Base-by-base conservation (phyloP, 305 asterid genomes). In the Solanum chacoense region DNA sequence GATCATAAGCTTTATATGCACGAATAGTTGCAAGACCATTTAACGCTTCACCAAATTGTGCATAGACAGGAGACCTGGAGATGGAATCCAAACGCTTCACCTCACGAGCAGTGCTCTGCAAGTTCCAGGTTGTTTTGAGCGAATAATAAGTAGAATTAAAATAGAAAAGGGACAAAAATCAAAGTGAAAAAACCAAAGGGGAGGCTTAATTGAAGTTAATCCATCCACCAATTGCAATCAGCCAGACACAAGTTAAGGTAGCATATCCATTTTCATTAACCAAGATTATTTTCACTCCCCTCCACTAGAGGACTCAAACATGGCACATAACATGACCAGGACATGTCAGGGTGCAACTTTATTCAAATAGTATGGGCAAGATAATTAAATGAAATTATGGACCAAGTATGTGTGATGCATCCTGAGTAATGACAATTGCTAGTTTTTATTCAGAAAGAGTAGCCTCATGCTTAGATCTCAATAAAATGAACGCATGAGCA, bases 101-200 rank as follows among this genome's bases (percentile, higher is more conserved):
- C 94, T 97, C 99, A 89, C 99, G 96, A 83, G 99, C 95, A 80
- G 98, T 97, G 95, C 99, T 96, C 99, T 97, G 98, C 87, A 88
- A 88, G 88, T 85, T 75, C 59, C 73, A 55, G 34, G 84, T 75
- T 74, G 38, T n/a, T 73, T 87, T 31, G 73, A 55, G 35, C 12
- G 24, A 87, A 50, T 26, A 50, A 34, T 75, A 87, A 42, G 72
- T 87, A 78, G 1, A 32, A 87, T 3, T 31, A 40, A 42, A 87
- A 32, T 26, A 87, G 55, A 11, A 22, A 45, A 74, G 85, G 31
- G 72, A 29, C 18, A 81, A 81, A 77, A 11, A 38, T 38, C 67
- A 80, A 24, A 24, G 37, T 26, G 37, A 12, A 29, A 26, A 81
- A 29, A 31, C 37, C 36, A 13, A 80, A 80, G 69, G 72, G 18